A percentile compares a stretch with the other conserved stretches of the same genome.
phyloP scores from a whole-genome alignment of 2,329 filamentous ascomycete species.

The Diaporthe aspalathi region DNA sequence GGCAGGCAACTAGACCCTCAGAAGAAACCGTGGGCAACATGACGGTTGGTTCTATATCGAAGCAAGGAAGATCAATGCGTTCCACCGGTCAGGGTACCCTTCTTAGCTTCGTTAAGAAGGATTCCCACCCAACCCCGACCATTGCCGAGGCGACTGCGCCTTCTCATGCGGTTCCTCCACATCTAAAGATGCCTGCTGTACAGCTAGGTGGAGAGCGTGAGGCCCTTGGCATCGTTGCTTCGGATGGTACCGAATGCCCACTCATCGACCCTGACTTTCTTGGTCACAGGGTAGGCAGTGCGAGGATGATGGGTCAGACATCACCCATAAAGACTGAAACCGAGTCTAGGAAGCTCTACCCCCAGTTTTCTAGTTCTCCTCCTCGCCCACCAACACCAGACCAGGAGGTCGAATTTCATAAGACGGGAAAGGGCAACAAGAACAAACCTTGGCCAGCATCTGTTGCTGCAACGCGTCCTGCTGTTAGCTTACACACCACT shows the following conservation, averaged over 20 bases:
- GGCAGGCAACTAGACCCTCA: conserved; percentile 55
- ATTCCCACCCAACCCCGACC: conserved; percentile 2
- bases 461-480: conserved; percentile 50
- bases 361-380: conserved; percentile 70
- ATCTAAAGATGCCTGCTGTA: background rate
- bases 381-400: conserved; percentile 46
- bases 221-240: background rate
- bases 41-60: conserved; percentile 39
- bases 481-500: conserved; percentile 63
- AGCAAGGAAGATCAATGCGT: conserved; percentile 45
- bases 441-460: conserved; percentile 45
- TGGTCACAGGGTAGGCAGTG: conserved; percentile 56
- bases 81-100: conserved; percentile 34
- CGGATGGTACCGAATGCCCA: background rate
- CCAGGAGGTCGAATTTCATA: conserved; percentile 37
- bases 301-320: conserved; percentile 48
- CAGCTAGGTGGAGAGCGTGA: background rate
- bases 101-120: conserved; percentile 34
- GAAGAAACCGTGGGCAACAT: conserved; percentile 47
- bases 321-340: conserved; percentile 45
- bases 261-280: conserved; percentile 34
- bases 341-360: conserved; percentile 59
- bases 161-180: background rate
- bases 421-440: conserved; percentile 37
- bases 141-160: background rate